A percentile compares a stretch with the other conserved stretches of the same genome.
phyloP scores from a whole-genome alignment of 257 asterid species.

The Apocynum venetum region DNA sequence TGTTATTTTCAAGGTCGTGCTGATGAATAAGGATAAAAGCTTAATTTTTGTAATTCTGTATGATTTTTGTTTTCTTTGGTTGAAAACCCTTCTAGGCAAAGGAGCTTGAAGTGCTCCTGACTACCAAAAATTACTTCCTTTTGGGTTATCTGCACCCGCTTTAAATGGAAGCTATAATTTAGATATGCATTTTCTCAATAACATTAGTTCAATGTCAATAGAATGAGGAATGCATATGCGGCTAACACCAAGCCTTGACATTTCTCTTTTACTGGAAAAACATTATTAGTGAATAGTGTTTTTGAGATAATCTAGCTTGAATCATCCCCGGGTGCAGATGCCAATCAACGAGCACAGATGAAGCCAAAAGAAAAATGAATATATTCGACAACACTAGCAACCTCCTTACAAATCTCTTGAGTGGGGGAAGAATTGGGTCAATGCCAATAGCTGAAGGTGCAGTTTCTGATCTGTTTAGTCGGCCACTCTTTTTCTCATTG shows the following conservation, averaged over 20 bases:
- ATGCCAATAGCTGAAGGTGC: constrained; percentile 99
- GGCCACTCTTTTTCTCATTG: constrained; percentile 83
- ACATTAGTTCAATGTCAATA: not conserved
- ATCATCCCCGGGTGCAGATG: constrained; percentile 45
- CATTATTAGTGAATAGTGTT: not conserved
- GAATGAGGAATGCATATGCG: not conserved
- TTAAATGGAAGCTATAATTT: not conserved
- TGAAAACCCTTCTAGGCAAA: not conserved
- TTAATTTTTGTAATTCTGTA: not conserved
- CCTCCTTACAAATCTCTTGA: constrained; percentile 80
- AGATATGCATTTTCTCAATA: not conserved
- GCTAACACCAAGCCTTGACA: not conserved
- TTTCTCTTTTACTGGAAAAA: too few species aligned
- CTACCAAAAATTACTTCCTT: not conserved
- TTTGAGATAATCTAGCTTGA: not conserved
- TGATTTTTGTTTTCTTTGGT: not conserved
- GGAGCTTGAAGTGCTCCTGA: not conserved
- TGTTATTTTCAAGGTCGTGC: not conserved
- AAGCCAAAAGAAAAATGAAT: constrained; percentile 53
- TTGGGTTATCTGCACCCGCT: not conserved
- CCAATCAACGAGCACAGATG: constrained; percentile 59
- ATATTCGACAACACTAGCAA: constrained; percentile 87
- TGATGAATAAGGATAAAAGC: not conserved
- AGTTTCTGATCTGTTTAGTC: constrained; percentile 81
- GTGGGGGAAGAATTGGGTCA: constrained; percentile 71